phyloP scores from a whole-genome alignment of 768 basidiomycete species.

The Collybia sp. region DNA sequence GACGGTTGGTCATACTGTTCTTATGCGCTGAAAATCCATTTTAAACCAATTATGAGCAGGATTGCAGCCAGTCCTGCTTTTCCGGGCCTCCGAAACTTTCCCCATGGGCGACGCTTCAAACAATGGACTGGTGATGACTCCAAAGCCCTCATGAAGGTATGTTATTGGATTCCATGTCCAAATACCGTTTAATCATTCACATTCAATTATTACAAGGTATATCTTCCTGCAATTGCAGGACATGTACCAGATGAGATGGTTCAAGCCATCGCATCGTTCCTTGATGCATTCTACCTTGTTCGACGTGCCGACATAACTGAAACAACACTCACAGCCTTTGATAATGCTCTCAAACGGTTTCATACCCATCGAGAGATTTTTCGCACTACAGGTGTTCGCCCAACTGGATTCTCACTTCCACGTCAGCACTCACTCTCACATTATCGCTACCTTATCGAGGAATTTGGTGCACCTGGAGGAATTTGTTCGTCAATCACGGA shows the following conservation, averaged over 20 bases:
- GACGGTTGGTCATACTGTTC: too few species aligned
- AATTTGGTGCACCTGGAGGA: conserved; percentile 1
- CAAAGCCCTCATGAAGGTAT: conserved; percentile 29
- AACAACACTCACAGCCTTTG: neutral
- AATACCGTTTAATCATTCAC: neutral
- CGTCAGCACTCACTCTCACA: neutral
- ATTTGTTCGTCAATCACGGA: conserved; percentile 11
- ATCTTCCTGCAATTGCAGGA: conserved; percentile 12
- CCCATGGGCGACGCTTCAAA: conserved; percentile 14
- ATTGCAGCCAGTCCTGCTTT: conserved; percentile 18
- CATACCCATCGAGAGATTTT: neutral
- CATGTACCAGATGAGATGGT: conserved; percentile 12
- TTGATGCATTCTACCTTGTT: conserved; percentile 16
- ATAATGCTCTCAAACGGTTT: neutral
- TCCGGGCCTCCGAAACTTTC: conserved; percentile 17
- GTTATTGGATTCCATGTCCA: neutral
- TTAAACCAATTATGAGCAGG: conserved; percentile 2
- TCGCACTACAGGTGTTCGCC: conserved; percentile 3
- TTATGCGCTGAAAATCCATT: neutral
- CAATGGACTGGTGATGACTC: conserved; percentile 28
- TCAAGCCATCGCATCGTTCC: conserved; percentile 9
- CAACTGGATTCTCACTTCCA: neutral
- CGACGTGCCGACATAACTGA: neutral
- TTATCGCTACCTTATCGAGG: neutral
- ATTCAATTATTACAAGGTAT: conserved; percentile 11